phyloP scores from a whole-genome alignment of 2,329 filamentous ascomycete genomes.

The Apiospora saccharicola region DNA sequence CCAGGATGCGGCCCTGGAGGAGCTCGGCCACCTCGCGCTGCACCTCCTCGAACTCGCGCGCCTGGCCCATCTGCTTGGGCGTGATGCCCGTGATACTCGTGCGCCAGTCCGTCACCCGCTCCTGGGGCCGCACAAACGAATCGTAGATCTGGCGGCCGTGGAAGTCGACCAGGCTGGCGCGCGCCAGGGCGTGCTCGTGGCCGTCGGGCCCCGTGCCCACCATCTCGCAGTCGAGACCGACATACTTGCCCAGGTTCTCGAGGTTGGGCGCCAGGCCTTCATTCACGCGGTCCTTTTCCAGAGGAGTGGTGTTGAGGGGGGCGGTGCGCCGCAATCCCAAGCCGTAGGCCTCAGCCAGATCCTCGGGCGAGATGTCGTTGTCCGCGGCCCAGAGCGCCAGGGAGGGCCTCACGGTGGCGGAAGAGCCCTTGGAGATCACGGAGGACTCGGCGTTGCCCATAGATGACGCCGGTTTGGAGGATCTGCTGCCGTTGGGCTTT shows the following conservation, averaged over 20 bases:
- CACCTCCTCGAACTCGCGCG: slow-evolving; percentile 77
- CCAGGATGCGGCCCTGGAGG: slow-evolving; percentile 68
- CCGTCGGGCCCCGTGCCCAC: slow-evolving; percentile 81
- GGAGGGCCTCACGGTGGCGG: slow-evolving; percentile 56
- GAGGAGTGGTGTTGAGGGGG: slow-evolving; percentile 37
- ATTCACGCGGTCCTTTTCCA: slow-evolving; percentile 62
- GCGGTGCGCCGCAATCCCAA: slow-evolving; percentile 59
- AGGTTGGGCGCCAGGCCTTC: slow-evolving; percentile 63
- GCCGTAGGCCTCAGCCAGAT: slow-evolving; percentile 68
- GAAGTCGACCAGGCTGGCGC: slow-evolving; percentile 92
- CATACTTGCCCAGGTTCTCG: slow-evolving; percentile 80
- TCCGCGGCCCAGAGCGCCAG: slow-evolving; percentile 68
- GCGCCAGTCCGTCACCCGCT: slow-evolving; percentile 87
- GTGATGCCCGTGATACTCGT: slow-evolving; percentile 86
- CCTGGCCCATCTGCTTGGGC: slow-evolving; percentile 73
- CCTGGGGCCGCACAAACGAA: slow-evolving; percentile 82
- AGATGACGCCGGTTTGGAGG: slow-evolving; percentile 38
- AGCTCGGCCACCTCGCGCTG: slow-evolving; percentile 74
- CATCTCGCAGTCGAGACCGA: slow-evolving; percentile 98
- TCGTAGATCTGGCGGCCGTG: slow-evolving; percentile 94
- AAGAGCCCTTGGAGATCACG: slow-evolving; percentile 47
- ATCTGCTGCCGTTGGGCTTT: slow-evolving; percentile 25
- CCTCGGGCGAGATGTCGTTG: slow-evolving; percentile 66
- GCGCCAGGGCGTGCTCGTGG: slow-evolving; percentile 78
- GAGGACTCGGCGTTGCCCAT: slow-evolving; percentile 68